phyloP scores from a whole-genome alignment of 768 basidiomycete species.

The Termitomyces sp. region DNA sequence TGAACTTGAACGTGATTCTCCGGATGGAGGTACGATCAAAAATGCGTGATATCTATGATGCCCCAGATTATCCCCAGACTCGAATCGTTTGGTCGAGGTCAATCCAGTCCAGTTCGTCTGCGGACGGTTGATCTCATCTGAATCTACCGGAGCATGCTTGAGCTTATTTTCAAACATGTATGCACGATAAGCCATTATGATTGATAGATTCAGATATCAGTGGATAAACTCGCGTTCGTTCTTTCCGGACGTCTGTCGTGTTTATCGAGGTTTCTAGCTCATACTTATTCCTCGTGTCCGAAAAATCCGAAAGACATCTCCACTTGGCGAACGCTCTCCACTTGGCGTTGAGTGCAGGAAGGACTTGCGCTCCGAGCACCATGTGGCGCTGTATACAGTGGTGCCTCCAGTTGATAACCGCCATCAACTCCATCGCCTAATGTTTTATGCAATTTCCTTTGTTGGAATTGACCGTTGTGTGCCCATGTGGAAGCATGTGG shows the following conservation, averaged over 20 bases:
- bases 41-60: background rate
- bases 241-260: too few relatives aligned
- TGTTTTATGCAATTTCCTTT: background rate
- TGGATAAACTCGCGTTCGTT: background rate
- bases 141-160: background rate
- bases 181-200: background rate
- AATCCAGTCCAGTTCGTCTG: background rate
- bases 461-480: background rate
- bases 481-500: too few relatives aligned
- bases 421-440: background rate
- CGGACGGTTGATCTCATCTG: background rate
- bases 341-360: background rate
- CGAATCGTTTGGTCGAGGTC: background rate
- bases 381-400: background rate
- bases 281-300: background rate
- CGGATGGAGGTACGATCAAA: background rate
- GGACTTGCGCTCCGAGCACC: background rate
- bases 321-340: background rate
- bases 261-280: background rate
- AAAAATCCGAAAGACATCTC: background rate
- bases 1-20: background rate
- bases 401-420: background rate
- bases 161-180: background rate
- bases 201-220: too few relatives aligned
- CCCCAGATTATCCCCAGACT: background rate